Conservation (phyloP, 441 rosid genomes). For the Melastoma candidum region DNA sequence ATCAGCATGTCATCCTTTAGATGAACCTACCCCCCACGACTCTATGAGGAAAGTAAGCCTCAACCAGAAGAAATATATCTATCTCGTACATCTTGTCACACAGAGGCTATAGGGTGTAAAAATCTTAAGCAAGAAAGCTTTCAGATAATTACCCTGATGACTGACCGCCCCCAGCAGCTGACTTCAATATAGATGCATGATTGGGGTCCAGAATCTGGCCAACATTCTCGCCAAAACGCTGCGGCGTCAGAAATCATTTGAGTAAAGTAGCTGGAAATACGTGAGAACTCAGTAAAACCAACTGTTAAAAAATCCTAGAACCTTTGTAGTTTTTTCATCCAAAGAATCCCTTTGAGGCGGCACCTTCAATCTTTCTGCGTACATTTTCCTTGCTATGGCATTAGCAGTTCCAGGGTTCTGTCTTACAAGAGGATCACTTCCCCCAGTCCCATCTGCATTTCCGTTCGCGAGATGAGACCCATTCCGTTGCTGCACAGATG, state of each 20-base stretch:
- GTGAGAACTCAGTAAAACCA: not conserved
- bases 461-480: slow-evolving; percentile 63
- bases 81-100: not conserved
- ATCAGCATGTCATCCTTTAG: too few species aligned
- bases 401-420: slow-evolving; percentile 66
- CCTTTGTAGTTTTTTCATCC: slow-evolving; percentile 76
- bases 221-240: slow-evolving; percentile 62
- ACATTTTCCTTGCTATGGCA: slow-evolving; percentile 70
- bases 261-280: slow-evolving; percentile 10
- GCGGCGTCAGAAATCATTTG: slow-evolving; percentile 23
- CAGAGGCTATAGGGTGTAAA: not conserved
- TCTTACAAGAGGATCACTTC: slow-evolving; percentile 58
- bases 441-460: slow-evolving; percentile 52
- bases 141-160: slow-evolving; percentile 58
- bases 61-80: too few species aligned
- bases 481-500: slow-evolving; percentile 33
- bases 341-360: slow-evolving; percentile 70
- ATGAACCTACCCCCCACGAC: too few species aligned
- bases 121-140: not conserved
- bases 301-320: slow-evolving; percentile 13
- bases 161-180: slow-evolving; percentile 65
- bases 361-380: slow-evolving; percentile 67
- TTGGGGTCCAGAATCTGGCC: slow-evolving; percentile 76
- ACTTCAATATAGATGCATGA: slow-evolving; percentile 67
- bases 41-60: too few species aligned